These are phyloP conservation scores for Gardenia jasminoides DNA, from an alignment of 257 asterid genomes.

Conservation along the genomic window DNA sequence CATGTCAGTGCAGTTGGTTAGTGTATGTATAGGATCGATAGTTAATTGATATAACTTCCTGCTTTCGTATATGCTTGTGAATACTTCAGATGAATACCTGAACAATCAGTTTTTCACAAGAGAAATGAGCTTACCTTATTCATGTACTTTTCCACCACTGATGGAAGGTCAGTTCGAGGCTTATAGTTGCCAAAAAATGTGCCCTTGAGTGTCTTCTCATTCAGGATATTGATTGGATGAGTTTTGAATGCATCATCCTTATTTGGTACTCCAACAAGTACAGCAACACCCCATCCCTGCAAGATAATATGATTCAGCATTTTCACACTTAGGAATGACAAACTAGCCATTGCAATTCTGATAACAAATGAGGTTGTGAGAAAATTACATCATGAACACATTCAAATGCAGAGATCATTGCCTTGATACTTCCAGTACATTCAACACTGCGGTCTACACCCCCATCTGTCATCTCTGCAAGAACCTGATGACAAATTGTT, in stretches of 20 bases:
- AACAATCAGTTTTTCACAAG: neutral
- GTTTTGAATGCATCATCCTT: constrained; percentile 8
- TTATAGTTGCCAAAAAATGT: constrained; percentile 3
- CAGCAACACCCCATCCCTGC: constrained; percentile 8
- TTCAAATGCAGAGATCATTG: constrained; percentile 12
- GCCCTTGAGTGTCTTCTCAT: constrained; percentile 7
- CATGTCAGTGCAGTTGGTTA: no score
- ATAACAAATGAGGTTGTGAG: no score
- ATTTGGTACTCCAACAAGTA: constrained; percentile 5
- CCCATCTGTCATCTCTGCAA: neutral
- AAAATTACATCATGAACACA: constrained; percentile 12
- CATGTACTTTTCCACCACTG: neutral
- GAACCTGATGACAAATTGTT: neutral
- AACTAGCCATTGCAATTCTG: no score
- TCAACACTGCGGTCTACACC: constrained; percentile 12
- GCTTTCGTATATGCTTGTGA: neutral
- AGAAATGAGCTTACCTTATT: neutral
- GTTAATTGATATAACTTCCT: no score
- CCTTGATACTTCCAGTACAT: constrained; percentile 5
- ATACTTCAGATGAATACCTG: no score
- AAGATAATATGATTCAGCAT: neutral
- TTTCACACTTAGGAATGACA: no score
- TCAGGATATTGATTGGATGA: neutral
- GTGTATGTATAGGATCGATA: no score
- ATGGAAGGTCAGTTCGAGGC: neutral